Conservation (phyloP, 495 filamentous ascomycete species). For the Xylaria intraflava region DNA sequence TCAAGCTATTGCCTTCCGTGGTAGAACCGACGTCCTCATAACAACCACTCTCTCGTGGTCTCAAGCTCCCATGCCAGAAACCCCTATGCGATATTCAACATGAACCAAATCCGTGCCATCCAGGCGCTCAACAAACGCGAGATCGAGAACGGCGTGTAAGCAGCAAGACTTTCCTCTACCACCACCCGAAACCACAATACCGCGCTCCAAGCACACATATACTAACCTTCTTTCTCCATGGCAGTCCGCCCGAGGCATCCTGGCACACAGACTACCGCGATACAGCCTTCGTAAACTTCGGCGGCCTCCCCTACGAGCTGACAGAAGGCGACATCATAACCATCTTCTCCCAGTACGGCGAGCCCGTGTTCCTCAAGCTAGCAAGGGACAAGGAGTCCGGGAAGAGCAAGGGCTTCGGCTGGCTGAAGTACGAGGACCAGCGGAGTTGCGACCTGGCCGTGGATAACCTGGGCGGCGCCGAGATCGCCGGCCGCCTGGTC, state of each 20-base stretch:
- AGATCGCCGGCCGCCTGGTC: conserved; percentile 70
- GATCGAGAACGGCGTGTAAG: conserved; percentile 77
- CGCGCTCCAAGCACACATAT: not conserved
- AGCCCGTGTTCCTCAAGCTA: conserved; percentile 85
- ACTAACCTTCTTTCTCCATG: conserved; percentile 4
- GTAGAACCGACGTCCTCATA: too few species aligned
- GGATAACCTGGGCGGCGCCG: conserved; percentile 86
- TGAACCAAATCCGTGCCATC: conserved; percentile 91
- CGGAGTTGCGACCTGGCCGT: conserved; percentile 91
- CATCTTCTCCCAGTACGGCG: conserved; percentile 95
- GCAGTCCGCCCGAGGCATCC: conserved; percentile 70
- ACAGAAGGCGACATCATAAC: conserved; percentile 94
- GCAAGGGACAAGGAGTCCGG: conserved; percentile 92
- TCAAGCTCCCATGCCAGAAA: too few species aligned
- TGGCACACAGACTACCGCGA: conserved; percentile 98
- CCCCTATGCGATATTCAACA: conserved; percentile 29
- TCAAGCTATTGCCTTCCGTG: not conserved
- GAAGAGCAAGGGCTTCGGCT: conserved; percentile 87
- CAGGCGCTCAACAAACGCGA: conserved; percentile 92
- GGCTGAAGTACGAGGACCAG: conserved; percentile 98
- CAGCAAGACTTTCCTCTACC: not conserved
- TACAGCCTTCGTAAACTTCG: conserved; percentile 94
- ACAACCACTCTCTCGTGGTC: too few species aligned
- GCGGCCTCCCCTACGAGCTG: conserved; percentile 87
- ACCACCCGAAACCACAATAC: not conserved